Evolutionary conservation across 805 yeast species (phyloP).

Genomic region (Yarrowia sp.): DNA sequence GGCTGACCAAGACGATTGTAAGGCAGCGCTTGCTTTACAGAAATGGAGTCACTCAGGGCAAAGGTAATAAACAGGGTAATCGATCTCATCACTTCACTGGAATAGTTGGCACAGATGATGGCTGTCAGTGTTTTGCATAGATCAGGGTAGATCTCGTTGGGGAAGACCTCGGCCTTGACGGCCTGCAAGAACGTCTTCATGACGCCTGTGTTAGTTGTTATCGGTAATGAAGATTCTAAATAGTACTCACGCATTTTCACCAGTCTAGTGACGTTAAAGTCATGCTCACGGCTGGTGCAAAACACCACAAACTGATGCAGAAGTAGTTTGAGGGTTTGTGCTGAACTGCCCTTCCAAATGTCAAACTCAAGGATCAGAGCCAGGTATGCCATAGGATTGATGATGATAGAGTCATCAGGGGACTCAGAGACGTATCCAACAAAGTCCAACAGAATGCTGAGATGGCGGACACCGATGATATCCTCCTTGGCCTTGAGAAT

Average conservation of each 20-base stretch:
- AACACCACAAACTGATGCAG: conserved; percentile 66
- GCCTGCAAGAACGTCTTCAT: conserved; percentile 58
- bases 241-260: conserved; percentile 54
- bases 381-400: conserved; percentile 64
- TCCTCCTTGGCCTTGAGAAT: conserved; percentile 43
- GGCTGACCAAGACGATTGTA: conserved; percentile 48
- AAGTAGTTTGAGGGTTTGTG: conserved; percentile 60
- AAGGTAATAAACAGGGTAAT: conserved; percentile 60
- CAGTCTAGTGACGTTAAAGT: conserved; percentile 61
- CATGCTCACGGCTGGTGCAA: conserved; percentile 58
- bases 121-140: conserved; percentile 53
- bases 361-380: conserved; percentile 68
- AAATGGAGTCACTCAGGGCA: conserved; percentile 52
- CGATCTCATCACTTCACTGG: conserved; percentile 62
- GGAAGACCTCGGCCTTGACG: conserved; percentile 54
- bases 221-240: no score
- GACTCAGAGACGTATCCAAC: conserved; percentile 63
- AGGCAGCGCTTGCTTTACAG: conserved; percentile 41
- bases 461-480: conserved; percentile 32
- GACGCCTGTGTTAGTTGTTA: conserved; percentile 44
- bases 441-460: conserved; percentile 58
- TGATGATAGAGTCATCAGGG: conserved; percentile 63
- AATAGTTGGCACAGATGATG: conserved; percentile 57
- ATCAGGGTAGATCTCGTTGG: conserved; percentile 51
- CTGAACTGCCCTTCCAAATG: conserved; percentile 56